These are phyloP conservation scores for Kokia cookei DNA, from an alignment of 441 rosid genomes.

Conservation along the genomic window DNA sequence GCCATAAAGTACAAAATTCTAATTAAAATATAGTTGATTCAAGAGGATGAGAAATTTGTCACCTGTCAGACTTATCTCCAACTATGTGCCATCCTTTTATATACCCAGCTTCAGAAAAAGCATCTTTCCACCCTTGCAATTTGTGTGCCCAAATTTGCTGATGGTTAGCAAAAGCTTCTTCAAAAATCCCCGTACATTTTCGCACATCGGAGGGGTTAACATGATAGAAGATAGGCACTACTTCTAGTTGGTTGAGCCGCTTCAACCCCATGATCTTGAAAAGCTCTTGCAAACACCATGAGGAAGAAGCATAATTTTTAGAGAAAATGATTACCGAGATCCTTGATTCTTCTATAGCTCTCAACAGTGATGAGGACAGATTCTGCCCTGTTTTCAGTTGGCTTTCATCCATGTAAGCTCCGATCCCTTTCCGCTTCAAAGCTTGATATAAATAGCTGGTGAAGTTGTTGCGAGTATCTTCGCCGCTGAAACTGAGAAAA, in stretches of 20 bases:
- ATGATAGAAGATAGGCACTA: neutral
- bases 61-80: neutral
- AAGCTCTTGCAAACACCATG: constrained; percentile 6
- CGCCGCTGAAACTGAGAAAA: neutral
- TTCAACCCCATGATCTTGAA: neutral
- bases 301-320: neutral
- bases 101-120: neutral
- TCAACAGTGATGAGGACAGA: neutral
- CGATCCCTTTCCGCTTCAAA: neutral
- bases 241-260: neutral
- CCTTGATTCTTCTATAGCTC: constrained; percentile 3
- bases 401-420: neutral
- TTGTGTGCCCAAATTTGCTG: neutral
- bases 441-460: neutral
- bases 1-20: neutral
- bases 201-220: neutral
- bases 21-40: neutral
- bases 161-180: neutral
- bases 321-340: neutral
- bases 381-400: neutral
- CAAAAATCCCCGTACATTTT: neutral
- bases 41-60: neutral
- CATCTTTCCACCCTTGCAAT: neutral
- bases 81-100: neutral
- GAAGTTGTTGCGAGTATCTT: neutral